Percentiles rank a stretch among this genome's conserved stretches.
Evolutionary conservation across 2,329 filamentous ascomycete species (phyloP).

Genomic region (Pochonia chlamydosporia): DNA sequence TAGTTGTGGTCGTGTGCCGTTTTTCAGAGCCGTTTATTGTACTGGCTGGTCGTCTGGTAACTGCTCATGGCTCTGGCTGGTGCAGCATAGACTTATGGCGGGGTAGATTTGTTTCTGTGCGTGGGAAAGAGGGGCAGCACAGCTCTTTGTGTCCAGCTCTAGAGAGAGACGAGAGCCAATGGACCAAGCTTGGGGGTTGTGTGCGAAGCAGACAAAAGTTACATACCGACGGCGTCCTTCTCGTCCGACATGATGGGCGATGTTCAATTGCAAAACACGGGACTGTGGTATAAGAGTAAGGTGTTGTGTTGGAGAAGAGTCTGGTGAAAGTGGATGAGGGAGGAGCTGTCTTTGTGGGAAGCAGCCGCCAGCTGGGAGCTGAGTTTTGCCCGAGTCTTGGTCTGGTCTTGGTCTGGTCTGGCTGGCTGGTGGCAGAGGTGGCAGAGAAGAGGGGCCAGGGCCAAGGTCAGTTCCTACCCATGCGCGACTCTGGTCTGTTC

Average conservation of each 20-base stretch:
- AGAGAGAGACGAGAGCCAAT: neutral
- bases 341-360: slow-evolving; percentile 7
- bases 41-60: neutral
- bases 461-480: too few relatives aligned
- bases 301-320: slow-evolving; percentile 1
- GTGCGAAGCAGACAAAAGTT: neutral
- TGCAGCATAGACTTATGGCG: too few relatives aligned
- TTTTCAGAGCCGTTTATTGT: neutral
- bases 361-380: neutral
- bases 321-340: slow-evolving; percentile 5
- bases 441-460: slow-evolving; percentile 6
- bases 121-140: slow-evolving; percentile 18
- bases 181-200: neutral
- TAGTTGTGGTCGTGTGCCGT: neutral
- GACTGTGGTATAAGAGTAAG: neutral
- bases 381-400: neutral
- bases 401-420: neutral
- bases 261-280: neutral
- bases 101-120: slow-evolving; percentile 12
- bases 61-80: too few relatives aligned
- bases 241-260: slow-evolving; percentile 38
- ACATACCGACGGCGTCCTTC: slow-evolving; percentile 40
- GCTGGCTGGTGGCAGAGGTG: too few relatives aligned
- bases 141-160: too few relatives aligned
- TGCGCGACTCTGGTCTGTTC: too few relatives aligned